Base-by-base conservation (phyloP, 2,329 filamentous ascomycete genomes). In the Trichoderma lentiforme region DNA sequence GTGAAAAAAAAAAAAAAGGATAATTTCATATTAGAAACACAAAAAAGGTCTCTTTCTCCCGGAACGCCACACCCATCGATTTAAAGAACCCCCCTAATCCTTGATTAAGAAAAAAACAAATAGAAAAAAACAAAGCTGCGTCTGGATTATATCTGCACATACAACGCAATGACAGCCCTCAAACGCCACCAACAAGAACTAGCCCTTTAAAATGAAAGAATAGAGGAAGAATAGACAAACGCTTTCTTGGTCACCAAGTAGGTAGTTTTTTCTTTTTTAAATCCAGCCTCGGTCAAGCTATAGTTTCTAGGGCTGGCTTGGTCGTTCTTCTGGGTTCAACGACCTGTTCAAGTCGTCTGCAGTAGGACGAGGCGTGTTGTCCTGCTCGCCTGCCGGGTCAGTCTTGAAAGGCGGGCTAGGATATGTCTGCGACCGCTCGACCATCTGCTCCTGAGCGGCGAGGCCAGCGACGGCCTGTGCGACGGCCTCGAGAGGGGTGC, bases 291-390 rank as follows among this genome's bases (percentile, higher is more conserved):
- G 18, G 12, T 3, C n/a, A 47, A 7, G 6, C 8, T 47, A 1
- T 18, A 8, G 8, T 24, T 14, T 56, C 69, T 74, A 77, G 61
- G 76, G 74, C 72, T 74, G 74, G 63, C 70, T 58, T 58, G 74
- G 57, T 8, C 72, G 58, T 43, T 78, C 80, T 21, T 85, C 83
- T 2, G 81, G 76, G 74, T 86, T 84, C 71, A 89, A 77, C 75
- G 89, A 87, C 56, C 85, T 81, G 72, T 87, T 86, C 58, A 89
- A 85, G 66, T 89, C 87, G 21, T 89, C 87, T 3, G 84, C 83
- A 8, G 84, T 82, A 4, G 58, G 60, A 15, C 51, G 68, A 30
- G 68, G 18, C 1, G 39, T 56, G 43, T 81, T 80, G 7, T 86
- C 83, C n/a, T 86, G 57, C 21, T 73, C 83, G 9, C 83, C 81